Conservation (phyloP, 2,329 filamentous ascomycete genomes). For the Neonectria faginata region DNA sequence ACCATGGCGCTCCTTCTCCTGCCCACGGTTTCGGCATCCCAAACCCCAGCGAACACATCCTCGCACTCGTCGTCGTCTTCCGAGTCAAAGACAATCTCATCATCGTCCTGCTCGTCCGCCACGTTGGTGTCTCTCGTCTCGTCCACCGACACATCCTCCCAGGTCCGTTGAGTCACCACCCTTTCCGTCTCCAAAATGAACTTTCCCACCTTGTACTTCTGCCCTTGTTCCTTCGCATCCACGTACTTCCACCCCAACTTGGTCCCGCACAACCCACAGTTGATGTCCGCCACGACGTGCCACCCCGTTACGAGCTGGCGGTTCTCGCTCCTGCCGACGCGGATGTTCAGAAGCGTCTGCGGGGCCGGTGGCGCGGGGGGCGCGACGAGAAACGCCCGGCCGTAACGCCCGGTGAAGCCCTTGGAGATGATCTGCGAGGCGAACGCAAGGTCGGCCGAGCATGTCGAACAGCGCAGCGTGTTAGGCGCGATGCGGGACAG, state of each 20-base stretch:
- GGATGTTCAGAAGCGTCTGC: slow-evolving; percentile 64
- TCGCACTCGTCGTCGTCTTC: slow-evolving; percentile 76
- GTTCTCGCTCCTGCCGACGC: slow-evolving; percentile 64
- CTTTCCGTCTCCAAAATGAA: slow-evolving; percentile 74
- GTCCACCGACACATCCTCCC: slow-evolving; percentile 55
- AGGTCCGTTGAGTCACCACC: slow-evolving; percentile 63
- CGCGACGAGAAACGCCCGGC: slow-evolving; percentile 71
- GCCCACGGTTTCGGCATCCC: slow-evolving; percentile 66
- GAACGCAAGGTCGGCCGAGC: slow-evolving; percentile 71
- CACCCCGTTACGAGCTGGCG: slow-evolving; percentile 71
- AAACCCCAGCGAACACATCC: slow-evolving; percentile 71
- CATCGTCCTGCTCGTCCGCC: slow-evolving; percentile 29
- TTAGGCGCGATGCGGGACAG: slow-evolving; percentile 62
- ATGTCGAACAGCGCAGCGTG: slow-evolving; percentile 69
- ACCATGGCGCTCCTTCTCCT: slow-evolving; percentile 58
- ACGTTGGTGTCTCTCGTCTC: slow-evolving; percentile 23
- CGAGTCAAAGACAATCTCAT: slow-evolving; percentile 67
- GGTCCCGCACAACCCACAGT: slow-evolving; percentile 65
- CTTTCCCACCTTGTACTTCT: slow-evolving; percentile 77
- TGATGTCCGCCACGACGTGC: slow-evolving; percentile 74
- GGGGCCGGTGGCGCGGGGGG: slow-evolving; percentile 47
- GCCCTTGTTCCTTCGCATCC: slow-evolving; percentile 68
- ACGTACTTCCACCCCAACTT: slow-evolving; percentile 78
- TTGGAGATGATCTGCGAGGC: slow-evolving; percentile 72
- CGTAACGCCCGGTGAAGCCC: slow-evolving; percentile 74